Evolutionary conservation across 495 filamentous ascomycete species (phyloP).

Genomic region (Trypethelium eluteriae): DNA sequence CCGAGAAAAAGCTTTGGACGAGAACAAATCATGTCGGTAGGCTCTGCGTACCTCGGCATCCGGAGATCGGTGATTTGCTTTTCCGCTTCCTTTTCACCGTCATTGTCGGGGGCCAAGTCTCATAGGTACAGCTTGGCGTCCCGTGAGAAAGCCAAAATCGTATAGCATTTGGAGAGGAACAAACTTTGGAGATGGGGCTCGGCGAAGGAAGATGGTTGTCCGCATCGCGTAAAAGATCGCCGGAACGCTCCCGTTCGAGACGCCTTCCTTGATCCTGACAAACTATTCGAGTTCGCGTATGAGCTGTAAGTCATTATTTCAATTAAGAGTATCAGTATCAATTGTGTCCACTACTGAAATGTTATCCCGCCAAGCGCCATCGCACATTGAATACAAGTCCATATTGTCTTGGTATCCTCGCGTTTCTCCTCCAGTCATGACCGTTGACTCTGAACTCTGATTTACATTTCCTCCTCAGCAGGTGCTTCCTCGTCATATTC

Average conservation of each 20-base stretch:
- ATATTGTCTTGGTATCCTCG: constrained; percentile 8
- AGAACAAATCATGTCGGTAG: background rate
- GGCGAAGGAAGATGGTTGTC: background rate
- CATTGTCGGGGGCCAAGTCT: too few relatives aligned
- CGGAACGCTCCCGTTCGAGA: background rate
- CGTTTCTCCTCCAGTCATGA: background rate
- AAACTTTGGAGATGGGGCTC: background rate
- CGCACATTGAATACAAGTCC: background rate
- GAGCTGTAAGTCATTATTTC: background rate
- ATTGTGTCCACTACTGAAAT: background rate
- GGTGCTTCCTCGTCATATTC: constrained; percentile 54
- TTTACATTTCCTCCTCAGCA: constrained; percentile 44
- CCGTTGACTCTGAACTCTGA: background rate
- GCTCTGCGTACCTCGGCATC: background rate
- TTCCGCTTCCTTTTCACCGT: background rate
- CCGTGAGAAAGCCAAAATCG: too few relatives aligned
- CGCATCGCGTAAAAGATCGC: background rate
- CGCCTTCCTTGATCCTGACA: background rate
- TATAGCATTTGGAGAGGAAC: too few relatives aligned
- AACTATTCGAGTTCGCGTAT: background rate
- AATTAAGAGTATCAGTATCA: background rate
- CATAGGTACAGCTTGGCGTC: too few relatives aligned
- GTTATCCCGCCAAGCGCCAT: background rate
- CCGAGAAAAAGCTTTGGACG: background rate
- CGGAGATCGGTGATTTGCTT: background rate